These are phyloP conservation scores for Aspergillus egyptiacus DNA, from an alignment of 495 filamentous ascomycete species.

Conservation along the genomic window DNA sequence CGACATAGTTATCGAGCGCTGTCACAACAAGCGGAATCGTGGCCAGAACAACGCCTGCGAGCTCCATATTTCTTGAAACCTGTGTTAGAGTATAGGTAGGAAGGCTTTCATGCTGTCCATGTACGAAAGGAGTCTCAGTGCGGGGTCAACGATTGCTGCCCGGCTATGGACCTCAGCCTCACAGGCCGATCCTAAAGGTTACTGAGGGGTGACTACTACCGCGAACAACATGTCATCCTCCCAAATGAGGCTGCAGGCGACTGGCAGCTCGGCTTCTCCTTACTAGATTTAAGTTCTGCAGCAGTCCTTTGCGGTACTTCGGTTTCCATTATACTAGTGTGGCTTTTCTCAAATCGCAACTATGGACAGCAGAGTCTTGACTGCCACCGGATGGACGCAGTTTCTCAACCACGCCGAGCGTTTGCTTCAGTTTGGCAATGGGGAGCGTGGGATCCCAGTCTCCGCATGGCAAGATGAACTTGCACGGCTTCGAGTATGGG, in stretches of 20 bases:
- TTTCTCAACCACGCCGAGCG: not conserved
- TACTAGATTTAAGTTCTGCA: too few species aligned
- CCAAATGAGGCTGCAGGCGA: too few species aligned
- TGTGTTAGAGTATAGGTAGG: not conserved
- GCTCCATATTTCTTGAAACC: not conserved
- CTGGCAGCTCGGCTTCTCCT: too few species aligned
- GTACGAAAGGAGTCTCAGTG: not conserved
- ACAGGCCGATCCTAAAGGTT: not conserved
- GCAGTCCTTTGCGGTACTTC: too few species aligned
- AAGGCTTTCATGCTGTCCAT: not conserved
- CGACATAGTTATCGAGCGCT: not conserved
- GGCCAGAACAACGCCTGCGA: not conserved
- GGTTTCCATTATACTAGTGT: too few species aligned
- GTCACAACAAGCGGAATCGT: not conserved
- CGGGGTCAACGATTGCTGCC: not conserved
- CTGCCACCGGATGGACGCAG: not conserved
- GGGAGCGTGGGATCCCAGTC: not conserved
- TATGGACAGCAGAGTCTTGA: not conserved
- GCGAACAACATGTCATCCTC: too few species aligned
- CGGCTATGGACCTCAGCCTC: not conserved
- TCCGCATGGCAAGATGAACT: constrained; percentile 1
- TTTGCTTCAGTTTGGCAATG: not conserved
- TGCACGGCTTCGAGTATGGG: constrained; percentile 2
- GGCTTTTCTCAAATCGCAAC: too few species aligned
- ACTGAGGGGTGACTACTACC: too few species aligned